Conservation (phyloP, 1,284 basidiomycete species). For the Wallemia ichthyophaga region DNA sequence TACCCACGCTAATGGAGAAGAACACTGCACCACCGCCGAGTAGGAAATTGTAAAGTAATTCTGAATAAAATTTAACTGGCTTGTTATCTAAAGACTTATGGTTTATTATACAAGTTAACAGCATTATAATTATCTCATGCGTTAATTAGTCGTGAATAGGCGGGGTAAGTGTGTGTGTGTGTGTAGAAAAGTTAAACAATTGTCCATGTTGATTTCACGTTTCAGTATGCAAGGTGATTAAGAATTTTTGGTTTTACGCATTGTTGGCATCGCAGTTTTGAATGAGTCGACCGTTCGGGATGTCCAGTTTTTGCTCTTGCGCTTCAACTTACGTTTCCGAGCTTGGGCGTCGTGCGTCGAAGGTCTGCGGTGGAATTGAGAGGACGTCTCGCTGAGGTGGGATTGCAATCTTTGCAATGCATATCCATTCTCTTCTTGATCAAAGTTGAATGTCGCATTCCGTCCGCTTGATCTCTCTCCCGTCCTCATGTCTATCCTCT, state of each 20-base stretch:
- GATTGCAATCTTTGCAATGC: neutral
- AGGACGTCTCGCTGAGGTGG: neutral
- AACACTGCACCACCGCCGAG: neutral
- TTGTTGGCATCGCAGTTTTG: neutral
- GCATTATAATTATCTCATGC: too few species aligned
- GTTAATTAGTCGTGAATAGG: too few species aligned
- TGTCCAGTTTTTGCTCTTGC: neutral
- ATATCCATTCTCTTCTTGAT: neutral
- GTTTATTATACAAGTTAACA: too few species aligned
- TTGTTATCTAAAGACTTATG: too few species aligned
- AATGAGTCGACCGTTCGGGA: neutral
- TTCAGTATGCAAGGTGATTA: too few species aligned
- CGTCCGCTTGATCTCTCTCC: neutral
- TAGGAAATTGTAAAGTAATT: too few species aligned
- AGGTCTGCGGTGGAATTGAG: neutral
- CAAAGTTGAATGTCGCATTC: neutral
- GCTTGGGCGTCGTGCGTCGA: neutral
- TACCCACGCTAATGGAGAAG: neutral
- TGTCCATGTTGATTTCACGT: too few species aligned
- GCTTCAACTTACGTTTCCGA: neutral
- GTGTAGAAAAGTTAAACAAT: too few species aligned
- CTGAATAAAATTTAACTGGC: too few species aligned
- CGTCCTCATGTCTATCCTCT: neutral
- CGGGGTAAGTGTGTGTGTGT: too few species aligned
- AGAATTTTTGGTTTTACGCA: neutral